Evolutionary conservation across 495 filamentous ascomycete species (phyloP), one percentile per base, ranked within the genome.

Genomic region (Podospora pseudopauciseta): DNA sequence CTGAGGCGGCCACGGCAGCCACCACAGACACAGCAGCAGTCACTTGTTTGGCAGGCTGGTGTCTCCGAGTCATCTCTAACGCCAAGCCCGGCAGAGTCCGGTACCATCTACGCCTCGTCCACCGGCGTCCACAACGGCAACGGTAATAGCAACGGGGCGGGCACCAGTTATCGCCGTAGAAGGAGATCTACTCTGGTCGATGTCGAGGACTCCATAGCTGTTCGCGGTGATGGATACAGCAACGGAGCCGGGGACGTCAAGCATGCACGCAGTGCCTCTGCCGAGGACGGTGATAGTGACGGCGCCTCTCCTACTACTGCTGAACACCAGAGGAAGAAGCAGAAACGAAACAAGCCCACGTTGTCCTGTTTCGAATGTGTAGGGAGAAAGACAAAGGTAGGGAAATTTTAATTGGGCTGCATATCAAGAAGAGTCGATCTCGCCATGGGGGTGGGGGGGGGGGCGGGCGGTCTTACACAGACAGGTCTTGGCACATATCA

Each of bases 281-380:
- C 72, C 28, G 65, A 66, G 55, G 68, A 72, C 56, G 61, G 66
- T 55, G 74, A 74, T 34, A 74, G 74, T 60, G 72, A 65, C 68
- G 76, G 68, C 58, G 73, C 76, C 56, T 78, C 72, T 53, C 78
- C 77, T 26, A 73, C 77, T 26, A 73, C 73, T 44, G 67, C 74
- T 23, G 82, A 80, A 56, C 81, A 79, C 6, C 64, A 72, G 3
- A 83, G 77, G 76, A 89, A 89, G 77, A 90, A 88, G 76, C 89
- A 90, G 76, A 91, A 89, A 75, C 81, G 89, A 27, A 92, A 92
- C 77, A 92, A 92, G 73, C 89, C 89, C 4, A 92, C 89, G 1
- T 72, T 92, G 55, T 90, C 88, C 55, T 92, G 89, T 73, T 82
- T 86, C 65, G 88, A 90, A 70, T 92, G 90, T 74, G 89, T 91